phyloP scores from a whole-genome alignment of 106 monocot genomes.

The Narthecium ossifragum region DNA sequence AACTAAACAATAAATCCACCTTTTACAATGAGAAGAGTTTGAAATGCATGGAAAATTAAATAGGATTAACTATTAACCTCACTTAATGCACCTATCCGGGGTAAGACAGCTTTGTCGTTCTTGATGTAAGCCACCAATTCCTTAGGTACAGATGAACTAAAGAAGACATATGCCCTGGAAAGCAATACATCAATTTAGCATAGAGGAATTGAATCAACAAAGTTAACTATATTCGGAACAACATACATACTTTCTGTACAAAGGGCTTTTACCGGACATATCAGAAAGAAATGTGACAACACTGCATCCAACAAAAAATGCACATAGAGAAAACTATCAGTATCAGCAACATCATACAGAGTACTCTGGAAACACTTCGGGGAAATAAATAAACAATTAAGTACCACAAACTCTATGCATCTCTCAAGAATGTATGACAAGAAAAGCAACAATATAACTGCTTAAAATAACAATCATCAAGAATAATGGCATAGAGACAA shows the following conservation, averaged over 20 bases:
- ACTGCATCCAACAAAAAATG: constrained; percentile 43
- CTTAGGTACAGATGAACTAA: constrained; percentile 66
- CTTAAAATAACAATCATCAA: no score
- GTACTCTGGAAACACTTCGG: no score
- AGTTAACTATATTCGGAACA: background rate
- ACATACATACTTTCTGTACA: constrained; percentile 85
- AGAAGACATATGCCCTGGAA: constrained; percentile 66
- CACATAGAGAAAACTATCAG: background rate
- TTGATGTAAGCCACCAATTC: constrained; percentile 62
- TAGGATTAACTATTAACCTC: constrained; percentile 33
- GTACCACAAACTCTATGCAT: no score
- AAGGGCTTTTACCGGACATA: constrained; percentile 93
- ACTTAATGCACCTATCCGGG: constrained; percentile 72
- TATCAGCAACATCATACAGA: no score
- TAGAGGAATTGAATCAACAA: background rate
- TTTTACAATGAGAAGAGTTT: background rate
- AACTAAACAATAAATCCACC: background rate
- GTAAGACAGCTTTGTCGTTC: constrained; percentile 65
- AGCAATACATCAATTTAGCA: constrained; percentile 2
- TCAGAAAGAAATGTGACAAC: constrained; percentile 88
- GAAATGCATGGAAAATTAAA: constrained; percentile 2
- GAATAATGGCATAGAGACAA: no score
- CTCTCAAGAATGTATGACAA: no score
- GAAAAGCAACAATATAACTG: no score
- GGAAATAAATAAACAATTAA: no score